phyloP scores from a whole-genome alignment of 1,284 basidiomycete species.

The Naganishia cerealis region DNA sequence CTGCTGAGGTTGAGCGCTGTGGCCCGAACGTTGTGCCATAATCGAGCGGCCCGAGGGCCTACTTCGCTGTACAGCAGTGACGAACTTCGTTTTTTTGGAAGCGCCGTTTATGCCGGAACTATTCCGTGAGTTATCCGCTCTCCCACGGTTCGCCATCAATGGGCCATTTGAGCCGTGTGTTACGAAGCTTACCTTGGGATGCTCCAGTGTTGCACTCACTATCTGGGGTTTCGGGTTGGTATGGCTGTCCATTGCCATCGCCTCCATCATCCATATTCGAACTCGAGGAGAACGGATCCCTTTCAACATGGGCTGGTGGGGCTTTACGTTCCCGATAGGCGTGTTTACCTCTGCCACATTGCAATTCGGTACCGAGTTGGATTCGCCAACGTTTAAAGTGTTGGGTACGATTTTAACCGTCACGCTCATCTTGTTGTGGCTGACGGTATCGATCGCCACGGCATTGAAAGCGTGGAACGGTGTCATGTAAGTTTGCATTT shows the following conservation, averaged over 20 bases:
- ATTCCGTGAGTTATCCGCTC: slow-evolving; percentile 30
- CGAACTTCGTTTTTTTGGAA: slow-evolving; percentile 30
- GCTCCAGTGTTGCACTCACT: slow-evolving; percentile 44
- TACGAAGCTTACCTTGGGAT: neutral
- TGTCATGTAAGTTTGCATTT: slow-evolving; percentile 11
- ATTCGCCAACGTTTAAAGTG: slow-evolving; percentile 59
- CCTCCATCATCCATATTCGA: slow-evolving; percentile 39
- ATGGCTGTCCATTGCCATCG: slow-evolving; percentile 54
- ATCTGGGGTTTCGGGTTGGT: slow-evolving; percentile 56
- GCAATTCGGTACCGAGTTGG: slow-evolving; percentile 59
- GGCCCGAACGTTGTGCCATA: slow-evolving; percentile 48
- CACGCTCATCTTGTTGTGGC: slow-evolving; percentile 62
- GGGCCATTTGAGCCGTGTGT: neutral
- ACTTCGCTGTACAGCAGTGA: slow-evolving; percentile 39
- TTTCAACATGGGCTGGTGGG: slow-evolving; percentile 49
- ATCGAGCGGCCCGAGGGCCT: slow-evolving; percentile 5
- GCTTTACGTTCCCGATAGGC: slow-evolving; percentile 55
- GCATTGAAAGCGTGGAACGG: slow-evolving; percentile 23
- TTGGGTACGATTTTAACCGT: slow-evolving; percentile 62
- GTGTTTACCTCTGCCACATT: slow-evolving; percentile 68
- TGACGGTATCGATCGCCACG: slow-evolving; percentile 35
- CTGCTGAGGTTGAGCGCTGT: slow-evolving; percentile 60
- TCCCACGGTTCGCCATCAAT: neutral
- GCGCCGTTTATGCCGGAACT: slow-evolving; percentile 31
- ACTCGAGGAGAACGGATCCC: slow-evolving; percentile 18